phyloP scores from a whole-genome alignment of 2,329 filamentous ascomycete genomes.

The Cordyceps sp. region DNA sequence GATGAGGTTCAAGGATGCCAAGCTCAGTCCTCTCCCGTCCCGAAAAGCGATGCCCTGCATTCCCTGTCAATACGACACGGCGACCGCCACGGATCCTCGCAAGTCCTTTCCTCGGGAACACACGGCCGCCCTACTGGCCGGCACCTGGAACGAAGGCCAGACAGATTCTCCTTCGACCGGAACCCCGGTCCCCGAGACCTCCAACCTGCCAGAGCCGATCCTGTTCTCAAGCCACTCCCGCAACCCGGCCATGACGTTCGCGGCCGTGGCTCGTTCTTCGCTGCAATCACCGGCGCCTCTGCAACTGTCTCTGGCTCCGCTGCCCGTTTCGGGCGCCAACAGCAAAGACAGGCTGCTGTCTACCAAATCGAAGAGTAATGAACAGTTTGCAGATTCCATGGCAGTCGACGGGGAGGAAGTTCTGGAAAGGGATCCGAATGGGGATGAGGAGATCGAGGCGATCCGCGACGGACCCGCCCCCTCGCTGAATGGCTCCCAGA shows the following conservation, averaged over 20 bases:
- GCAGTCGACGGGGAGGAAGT: too few relatives aligned
- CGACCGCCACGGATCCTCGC: constrained; percentile 10
- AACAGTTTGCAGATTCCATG: too few relatives aligned
- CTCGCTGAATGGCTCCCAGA: constrained; percentile 3
- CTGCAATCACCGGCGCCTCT: neutral
- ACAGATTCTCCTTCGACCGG: constrained; percentile 34
- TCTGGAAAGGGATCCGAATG: too few relatives aligned
- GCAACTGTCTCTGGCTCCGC: neutral
- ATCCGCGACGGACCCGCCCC: constrained; percentile 6
- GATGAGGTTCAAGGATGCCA: constrained; percentile 18
- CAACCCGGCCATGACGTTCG: constrained; percentile 1
- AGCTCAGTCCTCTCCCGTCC: constrained; percentile 3
- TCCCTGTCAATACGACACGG: constrained; percentile 17
- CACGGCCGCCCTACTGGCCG: constrained; percentile 34
- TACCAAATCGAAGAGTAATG: too few relatives aligned
- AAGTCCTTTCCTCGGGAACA: constrained; percentile 25
- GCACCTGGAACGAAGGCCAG: constrained; percentile 47
- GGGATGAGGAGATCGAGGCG: neutral
- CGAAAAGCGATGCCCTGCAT: constrained; percentile 7
- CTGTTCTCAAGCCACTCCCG: constrained; percentile 2
- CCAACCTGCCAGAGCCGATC: constrained; percentile 5
- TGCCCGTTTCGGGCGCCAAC: neutral
- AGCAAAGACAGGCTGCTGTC: neutral
- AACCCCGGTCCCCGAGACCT: constrained; percentile 10
- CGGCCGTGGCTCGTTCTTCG: constrained; percentile 2